Percentiles rank a stretch among this genome's conserved stretches.
Evolutionary conservation across 2,329 filamentous ascomycete species (phyloP).

Genomic region (Hypoxylon sp.): DNA sequence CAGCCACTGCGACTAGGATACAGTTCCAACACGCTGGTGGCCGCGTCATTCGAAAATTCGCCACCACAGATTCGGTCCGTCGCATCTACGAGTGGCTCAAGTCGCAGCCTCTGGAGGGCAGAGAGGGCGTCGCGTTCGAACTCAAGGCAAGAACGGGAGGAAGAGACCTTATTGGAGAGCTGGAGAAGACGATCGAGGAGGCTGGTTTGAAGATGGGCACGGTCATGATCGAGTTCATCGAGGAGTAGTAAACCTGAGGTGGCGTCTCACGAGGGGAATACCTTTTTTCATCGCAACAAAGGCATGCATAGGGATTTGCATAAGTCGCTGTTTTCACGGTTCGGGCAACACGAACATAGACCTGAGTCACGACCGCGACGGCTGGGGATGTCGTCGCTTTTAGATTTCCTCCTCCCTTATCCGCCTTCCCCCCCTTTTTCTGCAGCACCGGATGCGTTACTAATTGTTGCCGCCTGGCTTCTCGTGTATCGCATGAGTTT

Average conservation of each 20-base stretch:
- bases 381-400: conserved; percentile 4
- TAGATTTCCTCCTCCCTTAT: conserved; percentile 16
- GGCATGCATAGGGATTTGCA: conserved; percentile 4
- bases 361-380: conserved; percentile 1
- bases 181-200: conserved; percentile 79
- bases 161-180: conserved; percentile 78
- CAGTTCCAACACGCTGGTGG: conserved; percentile 90
- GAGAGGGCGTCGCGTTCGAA: conserved; percentile 81
- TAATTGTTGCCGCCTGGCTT: not conserved
- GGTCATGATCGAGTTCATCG: conserved; percentile 91
- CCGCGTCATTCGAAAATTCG: conserved; percentile 87
- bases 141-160: conserved; percentile 81
- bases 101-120: conserved; percentile 82
- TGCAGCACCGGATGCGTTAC: not conserved
- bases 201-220: conserved; percentile 91
- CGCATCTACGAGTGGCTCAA: conserved; percentile 98
- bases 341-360: conserved; percentile 23
- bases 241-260: conserved; percentile 53
- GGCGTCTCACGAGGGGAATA: not conserved
- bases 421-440: too few relatives aligned
- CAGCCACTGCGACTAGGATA: conserved; percentile 80
- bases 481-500: not conserved
- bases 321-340: conserved; percentile 2
- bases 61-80: conserved; percentile 75
- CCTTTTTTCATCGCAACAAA: not conserved